These are phyloP conservation scores for Williopsis jadinii DNA, from an alignment of 1,139 yeast species.

Conservation along the genomic window DNA sequence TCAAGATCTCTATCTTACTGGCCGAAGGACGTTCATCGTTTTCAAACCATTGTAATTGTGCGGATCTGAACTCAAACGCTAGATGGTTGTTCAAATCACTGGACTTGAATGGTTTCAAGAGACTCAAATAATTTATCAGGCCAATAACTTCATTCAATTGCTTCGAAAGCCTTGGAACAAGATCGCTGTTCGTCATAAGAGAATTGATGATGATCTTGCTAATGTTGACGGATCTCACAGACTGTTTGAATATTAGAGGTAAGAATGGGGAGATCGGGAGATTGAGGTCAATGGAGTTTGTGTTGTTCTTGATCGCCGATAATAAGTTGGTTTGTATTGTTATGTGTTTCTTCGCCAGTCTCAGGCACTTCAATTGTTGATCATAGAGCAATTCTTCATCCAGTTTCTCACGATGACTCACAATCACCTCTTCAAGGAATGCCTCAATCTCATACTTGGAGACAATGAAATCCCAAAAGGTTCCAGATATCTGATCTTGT, in stretches of 20 bases:
- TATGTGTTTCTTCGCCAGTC: constrained; percentile 27
- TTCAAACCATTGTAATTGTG: constrained; percentile 17
- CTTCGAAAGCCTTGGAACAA: constrained; percentile 18
- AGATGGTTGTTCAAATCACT: constrained; percentile 22
- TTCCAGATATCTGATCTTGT: constrained; percentile 8
- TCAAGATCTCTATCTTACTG: constrained; percentile 3
- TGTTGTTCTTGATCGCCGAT: constrained; percentile 12
- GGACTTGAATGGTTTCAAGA: constrained; percentile 22
- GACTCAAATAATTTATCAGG: constrained; percentile 19
- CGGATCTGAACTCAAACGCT: constrained; percentile 16
- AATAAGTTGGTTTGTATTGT: constrained; percentile 9
- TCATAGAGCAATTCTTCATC: constrained; percentile 39
- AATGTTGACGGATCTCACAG: constrained; percentile 19
- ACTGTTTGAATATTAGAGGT: constrained; percentile 23
- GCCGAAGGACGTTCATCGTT: constrained; percentile 5
- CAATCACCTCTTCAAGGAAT: constrained; percentile 26
- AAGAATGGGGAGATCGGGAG: constrained; percentile 20
- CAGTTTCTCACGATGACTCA: constrained; percentile 5
- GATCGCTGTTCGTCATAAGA: constrained; percentile 19
- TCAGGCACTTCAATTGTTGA: constrained; percentile 38
- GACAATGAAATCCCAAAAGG: constrained; percentile 24
- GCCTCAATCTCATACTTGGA: constrained; percentile 29
- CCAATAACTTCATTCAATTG: constrained; percentile 22
- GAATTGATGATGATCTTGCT: constrained; percentile 22
- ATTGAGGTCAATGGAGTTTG: constrained; percentile 17